Evolutionary conservation across 805 yeast genomes (phyloP).

Genomic region (Lipomyces sp.): DNA sequence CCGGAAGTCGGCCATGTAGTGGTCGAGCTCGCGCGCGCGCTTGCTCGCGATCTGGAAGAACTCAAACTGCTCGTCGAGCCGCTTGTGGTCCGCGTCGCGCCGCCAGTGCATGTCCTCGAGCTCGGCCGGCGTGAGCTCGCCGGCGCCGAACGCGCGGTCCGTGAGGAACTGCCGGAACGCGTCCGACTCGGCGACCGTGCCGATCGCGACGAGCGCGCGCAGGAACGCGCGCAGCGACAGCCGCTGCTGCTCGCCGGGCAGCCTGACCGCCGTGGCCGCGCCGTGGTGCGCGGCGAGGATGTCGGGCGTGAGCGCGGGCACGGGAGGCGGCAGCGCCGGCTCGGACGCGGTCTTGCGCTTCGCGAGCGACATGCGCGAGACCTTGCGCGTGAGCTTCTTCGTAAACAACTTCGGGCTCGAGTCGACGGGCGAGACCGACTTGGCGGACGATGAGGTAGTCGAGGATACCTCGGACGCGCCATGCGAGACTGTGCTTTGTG

Average conservation of each 20-base stretch:
- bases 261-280: conserved; percentile 27
- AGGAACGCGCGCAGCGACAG: conserved; percentile 75
- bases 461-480: conserved; percentile 15
- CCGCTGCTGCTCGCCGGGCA: conserved; percentile 73
- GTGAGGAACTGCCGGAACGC: conserved; percentile 54
- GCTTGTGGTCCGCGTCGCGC: conserved; percentile 56
- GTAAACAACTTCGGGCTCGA: neutral
- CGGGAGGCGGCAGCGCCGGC: conserved; percentile 10
- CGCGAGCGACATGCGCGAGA: conserved; percentile 11
- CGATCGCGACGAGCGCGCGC: conserved; percentile 49
- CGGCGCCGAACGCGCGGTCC: conserved; percentile 38
- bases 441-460: neutral
- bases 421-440: neutral
- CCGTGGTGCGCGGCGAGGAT: neutral
- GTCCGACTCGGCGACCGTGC: conserved; percentile 54
- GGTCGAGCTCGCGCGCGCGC: conserved; percentile 53
- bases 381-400: conserved; percentile 1
- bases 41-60: conserved; percentile 69
- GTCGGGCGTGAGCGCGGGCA: neutral
- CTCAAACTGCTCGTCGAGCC: conserved; percentile 59
- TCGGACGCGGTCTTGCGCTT: conserved; percentile 8
- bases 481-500: conserved; percentile 19
- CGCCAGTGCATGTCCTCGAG: conserved; percentile 56
- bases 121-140: conserved; percentile 44
- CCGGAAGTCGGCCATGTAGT: conserved; percentile 59